Evolutionary conservation across 2,329 filamentous ascomycete genomes (phyloP).

Genomic region (Mariannaea elegans): DNA sequence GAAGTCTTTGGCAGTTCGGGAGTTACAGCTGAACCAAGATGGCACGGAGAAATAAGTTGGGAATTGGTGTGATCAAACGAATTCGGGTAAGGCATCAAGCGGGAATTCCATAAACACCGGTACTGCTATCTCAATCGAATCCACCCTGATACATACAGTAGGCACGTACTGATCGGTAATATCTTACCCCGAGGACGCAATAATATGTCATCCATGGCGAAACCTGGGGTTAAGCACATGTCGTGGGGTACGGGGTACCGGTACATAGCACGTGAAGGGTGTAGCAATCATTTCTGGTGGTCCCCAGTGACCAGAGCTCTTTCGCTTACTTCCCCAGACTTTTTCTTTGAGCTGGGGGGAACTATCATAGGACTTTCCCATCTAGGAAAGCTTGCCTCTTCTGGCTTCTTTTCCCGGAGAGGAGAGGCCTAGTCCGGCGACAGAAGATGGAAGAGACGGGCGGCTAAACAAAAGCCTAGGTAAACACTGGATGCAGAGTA

Average conservation of each 20-base stretch:
- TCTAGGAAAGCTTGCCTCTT: constrained; percentile 18
- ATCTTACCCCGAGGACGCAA: background rate
- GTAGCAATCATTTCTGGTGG: too few relatives aligned
- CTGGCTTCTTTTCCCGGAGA: constrained; percentile 5
- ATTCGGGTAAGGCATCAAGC: background rate
- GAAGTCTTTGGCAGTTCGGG: constrained; percentile 1
- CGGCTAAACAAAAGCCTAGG: too few relatives aligned
- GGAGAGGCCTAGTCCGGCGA: background rate
- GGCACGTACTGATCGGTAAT: background rate
- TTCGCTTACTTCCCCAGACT: constrained; percentile 17
- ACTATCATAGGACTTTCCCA: background rate
- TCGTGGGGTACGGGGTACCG: background rate
- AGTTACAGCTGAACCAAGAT: background rate
- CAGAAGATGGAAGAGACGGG: too few relatives aligned
- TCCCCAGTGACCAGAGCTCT: too few relatives aligned
- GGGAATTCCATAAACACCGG: too few relatives aligned
- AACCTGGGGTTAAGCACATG: too few relatives aligned
- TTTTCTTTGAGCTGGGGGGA: constrained; percentile 2
- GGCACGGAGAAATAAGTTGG: too few relatives aligned
- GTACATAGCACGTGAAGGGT: too few relatives aligned
- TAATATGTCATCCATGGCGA: too few relatives aligned
- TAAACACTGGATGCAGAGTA: too few relatives aligned
- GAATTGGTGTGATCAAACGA: background rate
- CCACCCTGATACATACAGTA: background rate
- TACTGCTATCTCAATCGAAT: background rate